Percentiles rank a stretch among this genome's conserved stretches.
These are phyloP conservation scores for Jacaranda mimosifolia DNA, from an alignment of 257 asterid species.

Conservation along the genomic window DNA sequence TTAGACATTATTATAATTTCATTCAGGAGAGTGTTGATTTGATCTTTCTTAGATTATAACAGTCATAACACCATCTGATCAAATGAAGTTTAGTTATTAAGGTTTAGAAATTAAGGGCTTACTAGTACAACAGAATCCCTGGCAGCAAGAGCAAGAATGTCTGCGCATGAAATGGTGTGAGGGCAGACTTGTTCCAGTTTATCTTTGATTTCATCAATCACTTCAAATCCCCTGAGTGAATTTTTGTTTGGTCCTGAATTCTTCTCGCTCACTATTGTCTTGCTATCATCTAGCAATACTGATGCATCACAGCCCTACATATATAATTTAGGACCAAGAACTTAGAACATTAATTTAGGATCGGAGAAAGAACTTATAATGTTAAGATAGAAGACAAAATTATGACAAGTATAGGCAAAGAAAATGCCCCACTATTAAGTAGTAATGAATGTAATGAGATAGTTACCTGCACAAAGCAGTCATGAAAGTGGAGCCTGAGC, in stretches of 20 bases:
- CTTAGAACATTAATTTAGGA: too few relatives aligned
- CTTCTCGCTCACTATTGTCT: conserved; percentile 65
- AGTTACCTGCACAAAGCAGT: conserved; percentile 72
- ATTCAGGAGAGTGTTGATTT: too few relatives aligned
- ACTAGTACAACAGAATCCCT: conserved; percentile 68
- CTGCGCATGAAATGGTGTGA: conserved; percentile 82
- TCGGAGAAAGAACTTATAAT: not conserved
- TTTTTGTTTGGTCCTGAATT: conserved; percentile 73
- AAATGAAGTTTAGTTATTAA: too few relatives aligned
- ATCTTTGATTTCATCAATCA: conserved; percentile 78
- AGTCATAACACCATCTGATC: too few relatives aligned
- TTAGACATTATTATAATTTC: not conserved
- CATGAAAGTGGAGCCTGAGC: conserved; percentile 76
- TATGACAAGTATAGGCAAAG: not conserved
- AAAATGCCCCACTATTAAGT: not conserved
- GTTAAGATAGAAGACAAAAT: too few relatives aligned
- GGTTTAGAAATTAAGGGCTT: conserved; percentile 14
- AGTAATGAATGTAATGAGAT: too few relatives aligned
- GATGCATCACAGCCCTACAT: conserved; percentile 86
- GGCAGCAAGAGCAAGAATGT: conserved; percentile 80
- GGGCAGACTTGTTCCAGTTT: conserved; percentile 77
- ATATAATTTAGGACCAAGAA: not conserved
- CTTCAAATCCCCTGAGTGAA: conserved; percentile 75
- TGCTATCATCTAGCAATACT: conserved; percentile 60
- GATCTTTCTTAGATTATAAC: too few relatives aligned